Base-by-base conservation (phyloP, 192 early-diverging fungal species). In the Linnemannia schmuckeri region DNA sequence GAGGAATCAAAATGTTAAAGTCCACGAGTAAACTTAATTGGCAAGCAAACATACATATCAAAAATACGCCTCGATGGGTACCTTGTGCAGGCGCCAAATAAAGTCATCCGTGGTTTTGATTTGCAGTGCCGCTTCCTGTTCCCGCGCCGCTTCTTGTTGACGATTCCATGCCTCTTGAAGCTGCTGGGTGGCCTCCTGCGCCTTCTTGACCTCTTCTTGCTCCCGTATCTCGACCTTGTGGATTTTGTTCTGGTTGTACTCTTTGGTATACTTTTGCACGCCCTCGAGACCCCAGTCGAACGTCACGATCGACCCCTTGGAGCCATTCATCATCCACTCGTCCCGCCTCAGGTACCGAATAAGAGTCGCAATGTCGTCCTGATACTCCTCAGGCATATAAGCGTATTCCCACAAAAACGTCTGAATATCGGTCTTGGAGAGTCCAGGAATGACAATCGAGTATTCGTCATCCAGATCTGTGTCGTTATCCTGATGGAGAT, bases 321-420 rank as follows among this genome's bases (percentile, higher is more conserved):
- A 81, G 17, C 85, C 85, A 33, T 78, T 30, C 79, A 87, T 87
- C 47, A 81, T 69, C 85, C 85, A 87, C 35, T 87, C 85, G 54
- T 87, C 85, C 52, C 66, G 70, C 17, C 85, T 55, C 24, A 87
- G 66, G 49, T 87, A 87, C 24, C 85, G 85, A 27, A 87, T 81
- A 54, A 87, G 54, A 9, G 79, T 87, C 30, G 85, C 85, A 75
- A 87, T 87, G 47, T 87, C 85, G 20, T 87, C 85, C 17, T 87
- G 85, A 9, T 81, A 87, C 3, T 78, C 80, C 42, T 81, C 85
- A 5, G 79, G 76, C 46, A 87, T 71, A 35, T 87, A 87, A 0
- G 85, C 85, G 37, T 87, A 87, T 24, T 87, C 85, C 85, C 85
- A 87, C 20, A 87, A 72, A 57, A 87, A 87, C 37, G 85, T 78